Conservation (phyloP, 2,329 filamentous ascomycete genomes). For the Diaporthe eres region DNA sequence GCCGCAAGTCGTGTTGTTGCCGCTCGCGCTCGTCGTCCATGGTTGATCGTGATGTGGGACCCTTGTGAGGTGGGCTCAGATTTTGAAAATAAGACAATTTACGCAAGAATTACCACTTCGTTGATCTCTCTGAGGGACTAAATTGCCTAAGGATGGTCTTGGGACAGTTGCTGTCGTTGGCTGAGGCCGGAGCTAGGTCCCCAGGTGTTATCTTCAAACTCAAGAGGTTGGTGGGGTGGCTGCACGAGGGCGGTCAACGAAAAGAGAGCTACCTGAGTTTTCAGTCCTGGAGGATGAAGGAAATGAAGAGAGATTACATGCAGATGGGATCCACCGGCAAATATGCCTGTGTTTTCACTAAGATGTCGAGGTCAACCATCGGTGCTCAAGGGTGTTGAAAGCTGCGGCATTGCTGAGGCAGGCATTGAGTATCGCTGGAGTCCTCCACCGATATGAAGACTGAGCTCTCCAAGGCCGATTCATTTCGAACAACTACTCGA, state of each 20-base stretch:
- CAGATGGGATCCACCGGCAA: not conserved
- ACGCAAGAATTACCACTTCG: not conserved
- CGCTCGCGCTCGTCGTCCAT: conserved; percentile 8
- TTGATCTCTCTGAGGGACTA: no score
- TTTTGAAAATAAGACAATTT: not conserved
- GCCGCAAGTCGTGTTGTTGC: not conserved
- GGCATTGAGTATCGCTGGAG: not conserved
- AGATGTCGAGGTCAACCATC: not conserved
- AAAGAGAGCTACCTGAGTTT: not conserved
- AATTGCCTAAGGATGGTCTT: not conserved
- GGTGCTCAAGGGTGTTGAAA: not conserved
- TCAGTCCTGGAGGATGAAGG: not conserved
- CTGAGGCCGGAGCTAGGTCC: not conserved
- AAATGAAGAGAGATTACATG: not conserved
- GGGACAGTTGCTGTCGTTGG: not conserved
- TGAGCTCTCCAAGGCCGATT: not conserved
- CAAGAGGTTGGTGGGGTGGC: not conserved
- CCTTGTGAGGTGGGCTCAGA: not conserved
- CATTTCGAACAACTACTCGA: not conserved
- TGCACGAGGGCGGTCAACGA: not conserved
- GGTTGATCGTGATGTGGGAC: not conserved
- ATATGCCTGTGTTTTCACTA: not conserved
- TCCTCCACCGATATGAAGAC: not conserved
- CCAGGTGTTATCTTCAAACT: not conserved
- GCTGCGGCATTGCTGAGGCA: not conserved